Conservation (phyloP, 1,139 yeast species). For the Hyphopichia wangnamkhiaoensis region DNA sequence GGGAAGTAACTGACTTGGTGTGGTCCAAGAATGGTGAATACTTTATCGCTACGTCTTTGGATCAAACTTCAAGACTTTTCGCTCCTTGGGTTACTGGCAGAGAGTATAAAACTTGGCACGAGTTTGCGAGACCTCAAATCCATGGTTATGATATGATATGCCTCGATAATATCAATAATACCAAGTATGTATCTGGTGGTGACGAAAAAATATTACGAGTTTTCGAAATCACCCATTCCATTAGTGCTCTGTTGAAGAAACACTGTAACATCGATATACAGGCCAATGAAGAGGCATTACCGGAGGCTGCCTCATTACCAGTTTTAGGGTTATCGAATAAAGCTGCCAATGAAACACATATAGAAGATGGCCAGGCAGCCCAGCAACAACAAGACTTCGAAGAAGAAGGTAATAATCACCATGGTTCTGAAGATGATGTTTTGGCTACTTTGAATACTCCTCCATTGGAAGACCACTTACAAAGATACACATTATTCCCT, state of each 20-base stretch:
- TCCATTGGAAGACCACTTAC: slow-evolving; percentile 87
- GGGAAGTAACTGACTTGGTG: slow-evolving; percentile 72
- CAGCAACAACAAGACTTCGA: slow-evolving; percentile 37
- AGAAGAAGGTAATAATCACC: slow-evolving; percentile 30
- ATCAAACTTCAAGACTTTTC: slow-evolving; percentile 88
- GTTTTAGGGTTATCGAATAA: slow-evolving; percentile 93
- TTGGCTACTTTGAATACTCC: slow-evolving; percentile 53
- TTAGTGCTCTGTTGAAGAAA: slow-evolving; percentile 59
- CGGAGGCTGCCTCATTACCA: slow-evolving; percentile 88
- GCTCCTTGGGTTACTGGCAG: slow-evolving; percentile 57
- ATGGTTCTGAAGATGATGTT: slow-evolving; percentile 45
- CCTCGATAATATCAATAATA: slow-evolving; percentile 58
- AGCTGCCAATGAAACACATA: slow-evolving; percentile 55
- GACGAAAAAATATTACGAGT: slow-evolving; percentile 92
- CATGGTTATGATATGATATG: slow-evolving; percentile 98
- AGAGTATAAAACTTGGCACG: slow-evolving; percentile 65
- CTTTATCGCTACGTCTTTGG: slow-evolving; percentile 74
- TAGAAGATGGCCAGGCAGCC: slow-evolving; percentile 41
- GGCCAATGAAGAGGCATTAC: slow-evolving; percentile 32
- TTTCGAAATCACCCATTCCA: slow-evolving; percentile 85
- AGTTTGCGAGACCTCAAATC: slow-evolving; percentile 94
- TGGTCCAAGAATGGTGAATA: slow-evolving; percentile 77
- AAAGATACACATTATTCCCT: slow-evolving; percentile 91
- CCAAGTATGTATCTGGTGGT: slow-evolving; percentile 86
- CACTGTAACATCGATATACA: slow-evolving; percentile 49